Evolutionary conservation across 2,329 filamentous ascomycete genomes (phyloP).

Genomic region (Lecanicillium sp.): DNA sequence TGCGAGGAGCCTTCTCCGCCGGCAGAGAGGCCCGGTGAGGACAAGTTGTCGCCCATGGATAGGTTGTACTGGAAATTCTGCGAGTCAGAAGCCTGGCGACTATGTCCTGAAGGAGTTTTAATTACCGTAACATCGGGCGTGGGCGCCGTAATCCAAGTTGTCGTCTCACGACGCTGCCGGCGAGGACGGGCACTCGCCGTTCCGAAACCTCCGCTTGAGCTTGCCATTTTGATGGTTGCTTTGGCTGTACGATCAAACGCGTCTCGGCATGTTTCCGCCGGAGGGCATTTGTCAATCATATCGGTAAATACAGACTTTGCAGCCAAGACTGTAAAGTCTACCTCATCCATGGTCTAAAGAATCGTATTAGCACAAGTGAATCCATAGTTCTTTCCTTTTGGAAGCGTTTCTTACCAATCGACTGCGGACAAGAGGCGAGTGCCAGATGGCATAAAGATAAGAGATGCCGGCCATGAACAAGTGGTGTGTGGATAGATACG

Average conservation of each 20-base stretch:
- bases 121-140: constrained; percentile 16
- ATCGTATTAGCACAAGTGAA: neutral
- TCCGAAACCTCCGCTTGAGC: constrained; percentile 77
- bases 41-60: constrained; percentile 28
- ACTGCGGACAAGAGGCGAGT: constrained; percentile 80
- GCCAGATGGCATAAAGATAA: constrained; percentile 96
- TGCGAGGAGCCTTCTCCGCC: constrained; percentile 28
- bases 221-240: constrained; percentile 90
- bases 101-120: constrained; percentile 14
- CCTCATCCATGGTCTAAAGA: constrained; percentile 72
- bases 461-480: constrained; percentile 96
- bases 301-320: constrained; percentile 89
- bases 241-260: constrained; percentile 93
- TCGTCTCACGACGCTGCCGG: constrained; percentile 18
- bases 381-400: constrained; percentile 7
- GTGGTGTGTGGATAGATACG: constrained; percentile 90
- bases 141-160: constrained; percentile 19
- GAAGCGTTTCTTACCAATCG: constrained; percentile 58
- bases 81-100: constrained; percentile 14
- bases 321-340: constrained; percentile 92
- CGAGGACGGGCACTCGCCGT: constrained; percentile 19
- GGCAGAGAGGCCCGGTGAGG: constrained; percentile 31
- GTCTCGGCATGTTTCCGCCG: constrained; percentile 87
- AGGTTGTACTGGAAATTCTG: constrained; percentile 22
- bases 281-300: constrained; percentile 88